A percentile compares a stretch with the other conserved stretches of the same genome.
Conservation (phyloP, 2,329 filamentous ascomycete species). For the Fusarium keratoplasticum region DNA sequence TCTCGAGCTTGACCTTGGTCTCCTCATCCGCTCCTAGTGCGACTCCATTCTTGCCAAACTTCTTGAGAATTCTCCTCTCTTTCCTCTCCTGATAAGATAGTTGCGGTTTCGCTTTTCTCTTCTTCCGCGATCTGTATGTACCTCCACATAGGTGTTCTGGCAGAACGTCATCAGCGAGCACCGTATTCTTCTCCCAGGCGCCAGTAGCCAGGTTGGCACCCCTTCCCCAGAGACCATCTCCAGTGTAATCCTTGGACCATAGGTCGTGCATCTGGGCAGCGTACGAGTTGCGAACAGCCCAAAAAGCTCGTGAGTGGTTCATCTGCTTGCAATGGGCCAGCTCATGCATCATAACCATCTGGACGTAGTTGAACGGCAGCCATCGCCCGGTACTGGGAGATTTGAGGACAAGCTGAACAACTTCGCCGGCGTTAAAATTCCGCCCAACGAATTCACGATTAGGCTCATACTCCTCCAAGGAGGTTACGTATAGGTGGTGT, state of each 20-base stretch:
- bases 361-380: slow-evolving; percentile 85
- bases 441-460: slow-evolving; percentile 88
- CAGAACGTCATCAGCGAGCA: slow-evolving; percentile 66
- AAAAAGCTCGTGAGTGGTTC: slow-evolving; percentile 87
- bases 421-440: slow-evolving; percentile 91
- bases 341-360: slow-evolving; percentile 97
- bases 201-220: slow-evolving; percentile 73
- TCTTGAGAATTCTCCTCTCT: slow-evolving; percentile 77
- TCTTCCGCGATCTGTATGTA: slow-evolving; percentile 74
- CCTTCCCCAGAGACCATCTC: slow-evolving; percentile 86
- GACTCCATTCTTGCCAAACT: slow-evolving; percentile 79
- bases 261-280: slow-evolving; percentile 76
- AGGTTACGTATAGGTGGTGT: slow-evolving; percentile 72
- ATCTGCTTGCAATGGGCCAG: slow-evolving; percentile 90
- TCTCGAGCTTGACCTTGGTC: slow-evolving; percentile 74
- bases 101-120: slow-evolving; percentile 63
- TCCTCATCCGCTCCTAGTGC: slow-evolving; percentile 77
- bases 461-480: slow-evolving; percentile 83
- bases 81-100: slow-evolving; percentile 78
- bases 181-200: slow-evolving; percentile 65
- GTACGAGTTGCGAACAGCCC: slow-evolving; percentile 81
- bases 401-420: slow-evolving; percentile 85
- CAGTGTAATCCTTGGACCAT: slow-evolving; percentile 78
- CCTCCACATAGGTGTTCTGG: slow-evolving; percentile 84
- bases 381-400: slow-evolving; percentile 73